Base-by-base conservation (phyloP, 352 stramenopile species). In the Globisporangium barbulae region DNA sequence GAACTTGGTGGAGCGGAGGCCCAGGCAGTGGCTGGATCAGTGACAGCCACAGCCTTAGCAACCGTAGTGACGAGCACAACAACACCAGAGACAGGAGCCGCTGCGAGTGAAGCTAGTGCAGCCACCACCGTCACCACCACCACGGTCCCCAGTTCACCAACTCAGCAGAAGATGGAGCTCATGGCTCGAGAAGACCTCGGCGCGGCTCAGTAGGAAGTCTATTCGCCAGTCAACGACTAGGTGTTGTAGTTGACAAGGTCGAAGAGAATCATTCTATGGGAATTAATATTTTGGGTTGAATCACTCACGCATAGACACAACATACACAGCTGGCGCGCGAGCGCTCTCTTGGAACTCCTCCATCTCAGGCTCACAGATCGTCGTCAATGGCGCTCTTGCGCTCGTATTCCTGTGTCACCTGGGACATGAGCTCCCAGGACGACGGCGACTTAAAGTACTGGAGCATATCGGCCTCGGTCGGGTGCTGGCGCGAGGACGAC, bases 381-480 rank as follows among this genome's bases (percentile, higher is more conserved):
- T 67, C 42, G 39, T 41, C 21, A 21, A 67, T 41, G 42, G 17
- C 5, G 28, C 53, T 55, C 54, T 67, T 67, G 42, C 61, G 61
- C 39, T 44, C 76, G 69, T 82, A 90, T 68, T 88, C 71, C 63
- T 87, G 71, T 53, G 73, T 79, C 30, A 85, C 75, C 61, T 91
- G 80, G 62, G 78, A 74, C 30, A 83, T 75, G 58, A 88, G 71
- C 61, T 89, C 82, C 82, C 82, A 91, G 3, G 82, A 79, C 44
- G 78, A 87, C n/a, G 78, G 78, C 21, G 77, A 76, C 61, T 86
- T 85, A 56, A 88, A 90, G 68, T 88, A 89, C 50, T 82, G 79
- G 53, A 81, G 53, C 82, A 91, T 91, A 33, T 88, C 78, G 15
- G 67, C 67, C 22, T 88, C 82, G 5, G 77, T 84, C 1, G 78